Evolutionary conservation across 139 green algal species (phyloP), one percentile per base, ranked within the genome.

Genomic region (Pleodorina starrii): DNA sequence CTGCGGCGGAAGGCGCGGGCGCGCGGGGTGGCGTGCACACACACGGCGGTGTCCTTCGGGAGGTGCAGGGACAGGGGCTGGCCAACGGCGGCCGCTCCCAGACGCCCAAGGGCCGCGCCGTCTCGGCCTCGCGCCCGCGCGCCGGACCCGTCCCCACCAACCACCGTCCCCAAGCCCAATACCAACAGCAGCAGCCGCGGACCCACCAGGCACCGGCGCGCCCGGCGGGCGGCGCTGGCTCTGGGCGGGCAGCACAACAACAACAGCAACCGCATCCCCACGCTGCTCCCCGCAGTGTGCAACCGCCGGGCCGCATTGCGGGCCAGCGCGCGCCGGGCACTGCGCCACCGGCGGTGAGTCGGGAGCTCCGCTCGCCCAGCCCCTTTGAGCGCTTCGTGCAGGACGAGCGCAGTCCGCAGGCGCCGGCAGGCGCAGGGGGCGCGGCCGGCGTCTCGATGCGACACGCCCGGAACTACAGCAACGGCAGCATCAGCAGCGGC

Each of bases 371-470:
- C 3, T 88, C 82, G 32, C 82, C 82, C 44, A 80, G 63, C 66
- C 82, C 82, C 35, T 79, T 88, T 48, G 82, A 88, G 32, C 82
- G 82, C 36, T 42, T 50, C 46, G 16, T 88, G 2, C 38, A 69
- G 7, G 32, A 50, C 5, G 82, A 88, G 42, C 19, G 48, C 44
- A 35, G 21, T 44, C 11, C 66, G 48, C 10, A 57, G 48, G 12
- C 12, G 48, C 11, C 48, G 14, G 14, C 35, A 12, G 69, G 35
- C 35, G 35, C 36, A n/a, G 69, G 35, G 21, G 69, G 32, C 10
- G 36, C 69, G 17, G 69, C 3, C 69, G 35, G 16, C 32, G 27
- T 11, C 63, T 12, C 12, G 48, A 35, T 5, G 9, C 71, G 71
- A 12, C 71, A 23, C 71, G 40, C 17, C 35, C 71, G 71, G 19